These are phyloP conservation scores for Phialophora macrospora DNA, from an alignment of 2,329 filamentous ascomycete species.

Conservation along the genomic window DNA sequence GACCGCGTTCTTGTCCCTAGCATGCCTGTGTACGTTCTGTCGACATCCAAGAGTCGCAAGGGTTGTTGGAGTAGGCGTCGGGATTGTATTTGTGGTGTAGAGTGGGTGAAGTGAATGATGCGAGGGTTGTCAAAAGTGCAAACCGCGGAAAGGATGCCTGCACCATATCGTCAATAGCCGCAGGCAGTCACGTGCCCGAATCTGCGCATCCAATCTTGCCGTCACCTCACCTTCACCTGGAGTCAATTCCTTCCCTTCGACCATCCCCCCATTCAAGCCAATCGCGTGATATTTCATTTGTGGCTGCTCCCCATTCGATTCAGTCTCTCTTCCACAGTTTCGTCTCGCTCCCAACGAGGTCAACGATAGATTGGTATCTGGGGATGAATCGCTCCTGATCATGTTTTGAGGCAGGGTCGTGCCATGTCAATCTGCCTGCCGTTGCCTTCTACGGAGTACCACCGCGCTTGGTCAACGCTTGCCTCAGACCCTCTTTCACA, in stretches of 20 bases:
- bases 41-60: conserved; percentile 22
- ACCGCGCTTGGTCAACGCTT: background rate
- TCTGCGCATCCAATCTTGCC: background rate
- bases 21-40: conserved; percentile 31
- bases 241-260: background rate
- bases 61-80: conserved; percentile 10
- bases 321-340: background rate
- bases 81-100: conserved; percentile 15
- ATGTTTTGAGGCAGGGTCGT: background rate
- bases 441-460: background rate
- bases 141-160: conserved; percentile 27
- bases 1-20: conserved; percentile 30
- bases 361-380: background rate
- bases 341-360: background rate
- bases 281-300: background rate
- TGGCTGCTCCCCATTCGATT: background rate
- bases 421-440: background rate
- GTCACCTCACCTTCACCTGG: background rate
- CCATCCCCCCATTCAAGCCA: background rate
- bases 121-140: conserved; percentile 20
- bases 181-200: conserved; percentile 22
- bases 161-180: conserved; percentile 11
- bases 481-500: background rate
- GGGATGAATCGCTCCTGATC: background rate
- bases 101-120: conserved; percentile 24